phyloP scores from a whole-genome alignment of 768 basidiomycete genomes.

The Calocera cornea region DNA sequence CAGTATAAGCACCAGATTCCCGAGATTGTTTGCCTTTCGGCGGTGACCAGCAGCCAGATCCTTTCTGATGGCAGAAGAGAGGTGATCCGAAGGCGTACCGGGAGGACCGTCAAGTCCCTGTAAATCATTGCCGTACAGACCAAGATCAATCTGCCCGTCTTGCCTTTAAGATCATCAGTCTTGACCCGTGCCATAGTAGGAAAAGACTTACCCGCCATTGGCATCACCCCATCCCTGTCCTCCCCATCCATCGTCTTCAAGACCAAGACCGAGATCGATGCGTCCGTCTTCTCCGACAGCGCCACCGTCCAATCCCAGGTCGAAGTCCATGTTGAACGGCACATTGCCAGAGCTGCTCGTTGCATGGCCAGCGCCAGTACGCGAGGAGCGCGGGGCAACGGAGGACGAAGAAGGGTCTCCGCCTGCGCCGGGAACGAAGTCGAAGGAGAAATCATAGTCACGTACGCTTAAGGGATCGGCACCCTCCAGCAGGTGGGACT shows the following conservation, averaged over 20 bases:
- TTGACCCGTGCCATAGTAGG: not conserved
- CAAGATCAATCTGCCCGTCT: conserved; percentile 5
- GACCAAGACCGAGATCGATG: conserved; percentile 7
- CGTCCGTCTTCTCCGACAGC: not conserved
- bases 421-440: not conserved
- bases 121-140: not conserved
- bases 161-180: not conserved
- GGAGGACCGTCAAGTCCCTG: not conserved
- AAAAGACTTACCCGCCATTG: not conserved
- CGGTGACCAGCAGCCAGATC: not conserved
- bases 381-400: not conserved
- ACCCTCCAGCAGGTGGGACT: not conserved
- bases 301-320: not conserved
- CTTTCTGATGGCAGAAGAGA: not conserved
- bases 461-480: not conserved
- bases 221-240: not conserved
- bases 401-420: not conserved
- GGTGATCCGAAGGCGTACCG: not conserved
- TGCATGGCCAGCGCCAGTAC: not conserved
- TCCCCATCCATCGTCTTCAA: conserved; percentile 8
- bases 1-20: not conserved
- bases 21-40: not conserved
- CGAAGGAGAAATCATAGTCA: not conserved
- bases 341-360: not conserved
- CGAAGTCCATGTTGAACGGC: not conserved